phyloP scores from a whole-genome alignment of 2,329 filamentous ascomycete genomes.

The Trichoderma guizhouense region DNA sequence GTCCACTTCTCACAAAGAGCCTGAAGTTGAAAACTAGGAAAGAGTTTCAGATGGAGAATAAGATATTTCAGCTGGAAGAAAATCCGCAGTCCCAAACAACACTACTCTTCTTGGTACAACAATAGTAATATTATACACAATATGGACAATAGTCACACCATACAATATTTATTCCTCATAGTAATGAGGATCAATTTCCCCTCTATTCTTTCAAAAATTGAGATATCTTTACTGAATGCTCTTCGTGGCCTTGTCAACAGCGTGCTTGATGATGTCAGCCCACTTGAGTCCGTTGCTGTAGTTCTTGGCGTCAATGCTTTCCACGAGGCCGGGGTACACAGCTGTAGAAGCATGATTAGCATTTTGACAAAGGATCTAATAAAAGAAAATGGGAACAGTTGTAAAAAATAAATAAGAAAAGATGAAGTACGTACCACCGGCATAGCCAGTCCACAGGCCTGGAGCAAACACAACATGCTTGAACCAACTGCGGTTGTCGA shows the following conservation, averaged over 20 bases:
- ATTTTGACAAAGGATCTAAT: background rate
- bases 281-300: slow-evolving; percentile 57
- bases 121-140: background rate
- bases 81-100: background rate
- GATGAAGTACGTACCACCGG: slow-evolving; percentile 56
- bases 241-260: slow-evolving; percentile 46
- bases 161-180: background rate
- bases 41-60: no score
- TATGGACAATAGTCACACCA: background rate
- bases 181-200: background rate
- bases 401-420: background rate
- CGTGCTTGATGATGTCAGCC: slow-evolving; percentile 55
- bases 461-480: slow-evolving; percentile 95
- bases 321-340: slow-evolving; percentile 60
- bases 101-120: background rate
- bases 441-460: slow-evolving; percentile 86
- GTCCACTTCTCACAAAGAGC: no score
- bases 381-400: background rate
- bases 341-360: slow-evolving; percentile 33
- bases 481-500: slow-evolving; percentile 83
- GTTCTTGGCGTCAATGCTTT: slow-evolving; percentile 60
- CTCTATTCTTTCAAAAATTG: background rate
- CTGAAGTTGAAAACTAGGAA: no score
- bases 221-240: slow-evolving; percentile 28
- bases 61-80: background rate